Base-by-base conservation (phyloP, 2,329 filamentous ascomycete genomes). In the Xylariaceae sp. region DNA sequence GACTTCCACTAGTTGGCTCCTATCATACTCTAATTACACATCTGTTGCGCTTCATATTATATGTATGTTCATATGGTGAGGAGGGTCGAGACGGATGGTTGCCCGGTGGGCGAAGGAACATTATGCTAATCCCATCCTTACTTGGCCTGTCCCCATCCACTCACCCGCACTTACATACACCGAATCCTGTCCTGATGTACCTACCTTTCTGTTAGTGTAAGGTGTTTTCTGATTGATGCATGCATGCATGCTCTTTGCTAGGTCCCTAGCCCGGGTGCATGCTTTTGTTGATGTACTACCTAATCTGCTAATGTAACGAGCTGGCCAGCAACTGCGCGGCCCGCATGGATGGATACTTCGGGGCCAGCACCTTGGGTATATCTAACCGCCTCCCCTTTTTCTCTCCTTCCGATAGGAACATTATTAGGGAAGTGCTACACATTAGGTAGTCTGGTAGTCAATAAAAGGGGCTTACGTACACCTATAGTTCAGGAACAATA, bases 301-400 rank as follows among this genome's bases (percentile, higher is more conserved):
- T 10, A 29, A 10, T 29, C 26, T 10, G 5, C 26, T 29, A 6
- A 5, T 29, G 6, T 10, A 29, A 10, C 10, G 26, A 29, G 26
- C 5, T 29, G 26, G 26, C 26, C 26, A 29, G 26, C 26, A 29
- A 29, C 26, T 10, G 26, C 32, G 14, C 32, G 32, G 14, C 32
- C 32, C 12, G 32, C 32, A 37, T 37, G 5, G 23, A 9, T 7
- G 14, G 5, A 37, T 4, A 12, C 32, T 37, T 37, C 32, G 32
- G 32, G 32, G 32, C 32, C 32, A 37, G 6, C 5, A 37, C 32
- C 32, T 37, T 14, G 32, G 32, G 32, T 37, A 37, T 19, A 16
- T 46, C 44, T 19, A 9, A 29, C 43, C 20, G 23, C 12, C 47
- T 44, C 20, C 40, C 50, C 57, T 44, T 40, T 54, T 49, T 56